Evolutionary conservation across 805 yeast genomes (phyloP).

Genomic region (Blastobotrys parvus): DNA sequence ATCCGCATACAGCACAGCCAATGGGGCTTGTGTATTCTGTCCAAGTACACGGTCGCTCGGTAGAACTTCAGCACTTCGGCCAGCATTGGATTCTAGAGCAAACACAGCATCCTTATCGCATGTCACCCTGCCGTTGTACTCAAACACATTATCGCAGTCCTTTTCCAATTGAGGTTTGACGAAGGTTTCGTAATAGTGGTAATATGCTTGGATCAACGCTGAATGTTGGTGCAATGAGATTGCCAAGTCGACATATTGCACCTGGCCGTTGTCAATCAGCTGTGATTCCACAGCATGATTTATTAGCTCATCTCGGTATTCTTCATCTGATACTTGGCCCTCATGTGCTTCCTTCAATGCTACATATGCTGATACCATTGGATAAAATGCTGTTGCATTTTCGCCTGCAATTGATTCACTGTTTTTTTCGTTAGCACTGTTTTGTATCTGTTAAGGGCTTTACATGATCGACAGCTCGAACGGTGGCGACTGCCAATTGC

Average conservation of each 20-base stretch:
- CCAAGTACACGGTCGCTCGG: constrained; percentile 65
- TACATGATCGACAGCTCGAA: constrained; percentile 15
- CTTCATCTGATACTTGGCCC: constrained; percentile 10
- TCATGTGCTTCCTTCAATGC: constrained; percentile 11
- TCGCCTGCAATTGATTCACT: constrained; percentile 27
- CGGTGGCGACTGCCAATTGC: constrained; percentile 17
- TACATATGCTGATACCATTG: constrained; percentile 22
- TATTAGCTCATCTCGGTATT: constrained; percentile 15
- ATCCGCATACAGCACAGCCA: constrained; percentile 62
- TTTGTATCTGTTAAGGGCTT: background rate
- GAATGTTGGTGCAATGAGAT: constrained; percentile 42
- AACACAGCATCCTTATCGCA: constrained; percentile 67
- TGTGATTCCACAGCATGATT: constrained; percentile 13
- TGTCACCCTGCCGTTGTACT: constrained; percentile 45
- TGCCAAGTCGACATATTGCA: constrained; percentile 32
- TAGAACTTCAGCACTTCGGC: constrained; percentile 22
- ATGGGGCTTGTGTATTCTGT: constrained; percentile 35
- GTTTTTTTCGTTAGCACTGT: background rate
- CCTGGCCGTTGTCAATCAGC: constrained; percentile 12
- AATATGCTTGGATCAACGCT: constrained; percentile 62
- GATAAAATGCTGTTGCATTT: constrained; percentile 26
- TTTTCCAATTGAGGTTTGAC: constrained; percentile 29
- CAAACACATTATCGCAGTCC: constrained; percentile 39
- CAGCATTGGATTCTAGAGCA: constrained; percentile 53
- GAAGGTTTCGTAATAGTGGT: constrained; percentile 37